Base-by-base conservation (phyloP, 2,329 filamentous ascomycete species). In the Colletotrichum nymphaeae region DNA sequence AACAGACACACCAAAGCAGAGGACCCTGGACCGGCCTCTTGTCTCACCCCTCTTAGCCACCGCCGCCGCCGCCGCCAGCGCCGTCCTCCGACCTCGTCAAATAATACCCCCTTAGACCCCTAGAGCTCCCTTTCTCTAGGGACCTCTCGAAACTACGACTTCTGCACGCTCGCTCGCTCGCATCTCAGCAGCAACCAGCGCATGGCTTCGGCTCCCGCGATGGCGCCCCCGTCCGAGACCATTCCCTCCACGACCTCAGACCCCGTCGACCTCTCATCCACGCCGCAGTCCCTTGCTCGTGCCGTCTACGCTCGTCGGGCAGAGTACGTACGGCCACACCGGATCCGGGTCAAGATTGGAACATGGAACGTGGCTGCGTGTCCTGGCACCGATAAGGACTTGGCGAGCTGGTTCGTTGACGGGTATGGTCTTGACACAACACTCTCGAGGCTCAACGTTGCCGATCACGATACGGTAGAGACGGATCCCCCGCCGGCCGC, bases 331-430 rank as follows among this genome's bases (percentile, higher is more conserved):
- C 90, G 92, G 49, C 90, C 92, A 56, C 92, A 92, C 80, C 89
- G 89, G 63, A 90, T 98, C 77, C 92, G 92, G 76, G 90, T 99
- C 82, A 98, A 98, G 83, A 89, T 99, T 64, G 97, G 96, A 55
- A 93, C 94, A 0, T 99, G 97, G 97, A 99, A 99, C 83, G 94
- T 98, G 19, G 97, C 95, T 4, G 92, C 93, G 1, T 92, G 93
- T 76, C 91, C 94, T 14, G 95, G 94, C 28, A 95, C 95, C 0
- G 95, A 98, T 81, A 94, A 94, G 76, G 97, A 98, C 80, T 85
- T 99, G 5, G 93, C 91, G 8, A 91, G 90, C 37, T 99, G 97
- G 97, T 98, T 99, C 80, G 89, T 97, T 8, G 87, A 91, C 12
- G 94, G 93, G 19, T 90, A 93, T 78, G 94, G 93, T 6, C 83